Percentiles rank a stretch among this genome's conserved stretches.
phyloP scores from a whole-genome alignment of 805 yeast genomes.

The Yarrowia sp. region DNA sequence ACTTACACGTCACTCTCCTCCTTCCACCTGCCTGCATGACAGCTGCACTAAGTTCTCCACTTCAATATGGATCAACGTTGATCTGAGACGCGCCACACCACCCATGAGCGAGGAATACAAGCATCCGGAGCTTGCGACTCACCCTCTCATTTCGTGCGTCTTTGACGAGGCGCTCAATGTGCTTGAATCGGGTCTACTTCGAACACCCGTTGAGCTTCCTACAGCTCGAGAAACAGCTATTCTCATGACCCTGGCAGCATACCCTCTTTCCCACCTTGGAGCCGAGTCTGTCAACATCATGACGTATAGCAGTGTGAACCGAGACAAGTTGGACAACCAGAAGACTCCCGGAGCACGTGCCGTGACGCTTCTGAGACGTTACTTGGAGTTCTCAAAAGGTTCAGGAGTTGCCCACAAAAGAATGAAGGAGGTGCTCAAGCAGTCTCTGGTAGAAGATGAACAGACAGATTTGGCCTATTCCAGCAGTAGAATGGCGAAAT shows the following conservation, averaged over 20 bases:
- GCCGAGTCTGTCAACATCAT: background rate
- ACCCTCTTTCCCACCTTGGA: slow-evolving; percentile 31
- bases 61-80: background rate
- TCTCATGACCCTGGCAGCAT: slow-evolving; percentile 18
- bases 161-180: slow-evolving; percentile 16
- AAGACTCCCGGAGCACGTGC: slow-evolving; percentile 16
- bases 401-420: background rate
- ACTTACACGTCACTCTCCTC: too few species aligned
- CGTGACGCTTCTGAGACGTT: background rate
- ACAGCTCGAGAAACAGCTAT: background rate
- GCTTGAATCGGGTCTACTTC: background rate
- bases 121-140: background rate
- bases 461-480: too few species aligned
- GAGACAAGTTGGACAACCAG: slow-evolving; percentile 1
- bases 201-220: background rate
- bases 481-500: too few species aligned
- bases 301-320: slow-evolving; percentile 9
- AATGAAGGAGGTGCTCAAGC: background rate
- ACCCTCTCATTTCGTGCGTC: slow-evolving; percentile 1
- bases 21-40: background rate
- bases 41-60: background rate
- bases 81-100: background rate
- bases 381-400: background rate
- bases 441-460: background rate
- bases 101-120: background rate